Percentiles rank a stretch among this genome's conserved stretches.
Evolutionary conservation across 2,329 filamentous ascomycete genomes (phyloP).

Genomic region (Neopestalotiopsis clavispora): DNA sequence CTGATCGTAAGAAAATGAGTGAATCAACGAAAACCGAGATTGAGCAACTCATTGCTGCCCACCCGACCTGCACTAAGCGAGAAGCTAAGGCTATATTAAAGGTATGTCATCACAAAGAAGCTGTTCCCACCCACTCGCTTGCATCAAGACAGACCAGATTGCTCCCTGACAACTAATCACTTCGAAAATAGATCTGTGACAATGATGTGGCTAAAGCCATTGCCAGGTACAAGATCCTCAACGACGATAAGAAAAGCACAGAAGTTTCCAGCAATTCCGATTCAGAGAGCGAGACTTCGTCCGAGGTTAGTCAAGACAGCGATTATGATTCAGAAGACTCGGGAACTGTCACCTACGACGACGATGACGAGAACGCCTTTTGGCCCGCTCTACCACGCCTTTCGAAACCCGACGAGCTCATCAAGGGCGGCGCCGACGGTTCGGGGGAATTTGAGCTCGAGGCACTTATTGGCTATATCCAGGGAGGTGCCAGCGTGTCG

Average conservation of each 20-base stretch:
- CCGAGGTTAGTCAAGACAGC: neutral
- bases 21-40: neutral
- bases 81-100: neutral
- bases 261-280: neutral
- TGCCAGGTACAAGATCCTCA: neutral
- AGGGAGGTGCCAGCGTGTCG: neutral
- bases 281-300: neutral
- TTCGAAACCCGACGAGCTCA: neutral
- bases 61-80: neutral
- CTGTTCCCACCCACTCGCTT: no score
- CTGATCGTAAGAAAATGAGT: neutral
- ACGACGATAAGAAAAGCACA: neutral
- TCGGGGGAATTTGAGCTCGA: neutral
- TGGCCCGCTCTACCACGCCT: neutral
- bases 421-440: conserved; percentile 2
- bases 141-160: no score
- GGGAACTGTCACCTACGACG: no score
- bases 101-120: neutral
- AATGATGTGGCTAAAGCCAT: neutral
- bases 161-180: no score
- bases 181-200: neutral
- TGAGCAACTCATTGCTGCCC: neutral
- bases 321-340: neutral
- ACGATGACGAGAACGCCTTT: neutral
- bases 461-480: conserved; percentile 10